Evolutionary conservation across 495 filamentous ascomycete genomes (phyloP), one percentile per base, ranked within the genome.

Genomic region (Xylaria scruposa): DNA sequence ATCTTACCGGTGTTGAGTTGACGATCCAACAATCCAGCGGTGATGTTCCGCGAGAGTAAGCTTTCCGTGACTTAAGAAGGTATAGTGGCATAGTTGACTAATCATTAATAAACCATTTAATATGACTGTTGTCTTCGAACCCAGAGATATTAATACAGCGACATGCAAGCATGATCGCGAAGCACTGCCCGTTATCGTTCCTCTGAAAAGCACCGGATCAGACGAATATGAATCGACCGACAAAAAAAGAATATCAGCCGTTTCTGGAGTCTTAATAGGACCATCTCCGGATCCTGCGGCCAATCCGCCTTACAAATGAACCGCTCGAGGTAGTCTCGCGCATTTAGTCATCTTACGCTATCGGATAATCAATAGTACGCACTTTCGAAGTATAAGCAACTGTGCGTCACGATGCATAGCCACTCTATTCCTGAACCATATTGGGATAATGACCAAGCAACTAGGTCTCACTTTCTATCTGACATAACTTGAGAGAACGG

Each of bases 401-500:
- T 9, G 33, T 67, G 65, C 49, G 49, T 56, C 42, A 42, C 19
- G 47, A 42, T 56, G 44, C 65, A 51, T 67, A n/a, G 36, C 65
- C n/a, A 31, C 49, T 67, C 17, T 13, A 67, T 67, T 29, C 33
- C 17, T 56, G 65, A 6, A 56, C 33, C 36, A 42, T 33, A 56
- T 56, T 42, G 36, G 33, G 49, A 67, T 12, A 56, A 67, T 67
- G 31, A 56, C 49, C 31, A 33, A 56, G 47, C 24, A 10, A 51
- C 49, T 36, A 54, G 49, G 49, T 42, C 65, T 67, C 65, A 40
- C 65, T 56, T 67, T 19, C 19, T 31, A 67, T 67, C 65, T 67
- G 65, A 67, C 65, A 56, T 21, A 67, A 67, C 64, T 51, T 29
- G 29, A 15, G 29, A 15, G 3, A 19, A 24, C 29, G 4, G 13